Base-by-base conservation (phyloP, 768 basidiomycete genomes). In the Dioszegia aurantiaca region DNA sequence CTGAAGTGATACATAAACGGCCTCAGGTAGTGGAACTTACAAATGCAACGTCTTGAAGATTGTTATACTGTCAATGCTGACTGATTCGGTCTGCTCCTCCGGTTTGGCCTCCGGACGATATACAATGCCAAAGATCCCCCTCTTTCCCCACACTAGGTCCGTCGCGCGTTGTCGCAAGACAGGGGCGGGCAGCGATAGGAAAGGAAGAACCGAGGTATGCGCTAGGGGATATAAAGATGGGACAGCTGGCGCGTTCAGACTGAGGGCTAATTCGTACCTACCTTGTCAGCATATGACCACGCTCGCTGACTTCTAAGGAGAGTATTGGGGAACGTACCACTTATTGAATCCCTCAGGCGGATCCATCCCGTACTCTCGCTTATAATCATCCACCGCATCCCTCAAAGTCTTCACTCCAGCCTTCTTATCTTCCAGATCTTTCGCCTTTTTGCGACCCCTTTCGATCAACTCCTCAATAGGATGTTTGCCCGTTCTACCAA, bases 221-320 rank as follows among this genome's bases (percentile, higher is more conserved):
- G 60, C 55, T 23, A 52, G 55, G 6, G 55, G 39, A 21, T 47
- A 39, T 26, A 56, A 45, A 5, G 60, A 51, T 6, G 60, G 60
- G 16, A 47, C 47, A 30, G 46, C 17, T 10, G 55, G 58, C 6
- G 40, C 37, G 23, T 53, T 27, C 3, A 56, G 30, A 17, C 31
- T 19, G 21, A 42, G 3, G 21, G 55, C 55, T 17, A 57, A 24
- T 16, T 39, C 26, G 31, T 58, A 51, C 57, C 57, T 57, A 17
- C 19, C 10, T n/a, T n/a, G 21, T 55, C 26, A 44, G 23, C 21
- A 21, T 24, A 12, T 30, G n/a, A n/a, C n/a, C n/a, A n/a, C n/a
- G 23, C 17, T n/a, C 26, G 36, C 14, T 24, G 8, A 39, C 11
- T 16, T 23, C 12, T 40, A 42, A 19, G 21, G 24, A 42, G 36